Evolutionary conservation across 305 asterid genomes (phyloP).

Genomic region (Withania somnifera): DNA sequence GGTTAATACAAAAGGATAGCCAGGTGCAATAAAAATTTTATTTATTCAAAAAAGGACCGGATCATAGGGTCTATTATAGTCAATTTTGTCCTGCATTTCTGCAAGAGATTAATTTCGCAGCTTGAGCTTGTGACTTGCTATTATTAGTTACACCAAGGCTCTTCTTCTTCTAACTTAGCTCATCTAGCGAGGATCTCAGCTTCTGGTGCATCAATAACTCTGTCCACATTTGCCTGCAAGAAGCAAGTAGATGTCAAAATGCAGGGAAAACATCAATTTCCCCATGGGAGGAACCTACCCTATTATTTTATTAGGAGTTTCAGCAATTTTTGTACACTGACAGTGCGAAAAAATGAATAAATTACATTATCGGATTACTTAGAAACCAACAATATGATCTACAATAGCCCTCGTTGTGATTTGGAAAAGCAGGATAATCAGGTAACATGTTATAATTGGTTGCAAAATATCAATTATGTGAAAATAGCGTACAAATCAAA

Average conservation of each 20-base stretch:
- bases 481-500: not conserved
- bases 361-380: not conserved
- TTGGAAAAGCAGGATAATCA: not conserved
- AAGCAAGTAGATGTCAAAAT: slow-evolving; percentile 1
- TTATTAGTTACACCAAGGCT: not conserved
- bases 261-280: not conserved
- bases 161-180: not conserved
- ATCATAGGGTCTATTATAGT: too few relatives aligned
- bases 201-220: not conserved
- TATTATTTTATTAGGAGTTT: not conserved
- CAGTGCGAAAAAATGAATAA: not conserved
- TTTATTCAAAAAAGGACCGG: too few relatives aligned
- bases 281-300: not conserved
- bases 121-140: too few relatives aligned
- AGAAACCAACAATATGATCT: not conserved
- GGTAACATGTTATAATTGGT: not conserved
- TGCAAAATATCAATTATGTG: not conserved
- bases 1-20: not conserved
- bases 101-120: too few relatives aligned
- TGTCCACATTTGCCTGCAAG: not conserved
- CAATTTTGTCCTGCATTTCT: too few relatives aligned
- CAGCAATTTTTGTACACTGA: too few relatives aligned
- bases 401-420: not conserved
- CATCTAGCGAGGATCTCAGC: not conserved
- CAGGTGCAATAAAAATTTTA: too few relatives aligned